These are phyloP conservation scores for Pogostemon cablin DNA, from an alignment of 257 asterid species.

Conservation along the genomic window DNA sequence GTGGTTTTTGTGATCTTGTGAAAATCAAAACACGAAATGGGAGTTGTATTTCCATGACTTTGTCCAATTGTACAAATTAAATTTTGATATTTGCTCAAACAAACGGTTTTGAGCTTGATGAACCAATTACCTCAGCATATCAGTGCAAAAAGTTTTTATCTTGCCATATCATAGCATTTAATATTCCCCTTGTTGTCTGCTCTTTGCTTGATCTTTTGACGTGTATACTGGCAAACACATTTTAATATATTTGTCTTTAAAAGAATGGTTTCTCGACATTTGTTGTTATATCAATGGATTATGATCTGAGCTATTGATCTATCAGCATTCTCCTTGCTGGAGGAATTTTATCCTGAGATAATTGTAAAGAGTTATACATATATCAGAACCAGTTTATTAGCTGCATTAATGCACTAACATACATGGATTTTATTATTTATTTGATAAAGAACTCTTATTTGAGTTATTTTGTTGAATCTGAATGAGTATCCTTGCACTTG, in stretches of 20 bases:
- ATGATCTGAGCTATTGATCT: slow-evolving; percentile 2
- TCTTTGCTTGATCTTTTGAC: slow-evolving; percentile 14
- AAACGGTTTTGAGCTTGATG: background rate
- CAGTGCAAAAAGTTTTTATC: slow-evolving; percentile 4
- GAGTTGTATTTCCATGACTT: slow-evolving; percentile 7
- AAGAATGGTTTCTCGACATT: background rate
- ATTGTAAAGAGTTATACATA: background rate
- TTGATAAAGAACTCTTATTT: background rate
- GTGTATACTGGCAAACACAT: background rate
- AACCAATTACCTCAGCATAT: background rate
- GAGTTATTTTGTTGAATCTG: background rate
- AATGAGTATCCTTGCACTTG: background rate
- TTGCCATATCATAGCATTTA: background rate
- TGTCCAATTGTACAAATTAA: background rate
- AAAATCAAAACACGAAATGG: background rate
- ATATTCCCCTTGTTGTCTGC: slow-evolving; percentile 7
- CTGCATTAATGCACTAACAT: too few species aligned
- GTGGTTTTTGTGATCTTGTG: background rate
- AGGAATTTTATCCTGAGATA: slow-evolving; percentile 2
- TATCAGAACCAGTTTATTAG: too few species aligned
- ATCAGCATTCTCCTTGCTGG: slow-evolving; percentile 1
- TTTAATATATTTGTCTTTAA: background rate
- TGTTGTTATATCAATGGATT: slow-evolving; percentile 5
- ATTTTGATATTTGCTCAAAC: background rate
- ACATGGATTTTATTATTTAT: background rate